These are phyloP conservation scores for Herpomyces periplanetae DNA, from an alignment of 2,329 filamentous ascomycete species.

Conservation along the genomic window DNA sequence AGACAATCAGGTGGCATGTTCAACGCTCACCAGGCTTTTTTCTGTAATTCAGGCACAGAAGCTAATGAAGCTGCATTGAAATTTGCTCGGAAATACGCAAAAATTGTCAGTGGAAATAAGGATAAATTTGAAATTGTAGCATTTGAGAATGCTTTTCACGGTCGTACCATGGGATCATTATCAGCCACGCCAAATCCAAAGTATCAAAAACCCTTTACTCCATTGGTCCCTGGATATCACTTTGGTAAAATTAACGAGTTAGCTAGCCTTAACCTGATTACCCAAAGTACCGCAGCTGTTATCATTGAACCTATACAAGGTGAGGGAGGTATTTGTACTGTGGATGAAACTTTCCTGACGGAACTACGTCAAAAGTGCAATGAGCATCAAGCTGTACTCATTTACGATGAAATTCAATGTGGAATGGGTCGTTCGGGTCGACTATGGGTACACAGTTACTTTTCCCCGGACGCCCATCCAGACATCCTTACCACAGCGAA, in stretches of 20 bases:
- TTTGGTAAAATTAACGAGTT: conserved; percentile 61
- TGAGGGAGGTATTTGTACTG: conserved; percentile 64
- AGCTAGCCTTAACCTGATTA: conserved; percentile 30
- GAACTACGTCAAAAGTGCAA: conserved; percentile 51
- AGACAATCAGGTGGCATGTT: conserved; percentile 40
- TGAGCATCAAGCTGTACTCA: conserved; percentile 50
- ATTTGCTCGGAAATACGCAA: conserved; percentile 68
- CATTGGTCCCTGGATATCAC: conserved; percentile 74
- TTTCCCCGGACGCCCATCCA: conserved; percentile 33
- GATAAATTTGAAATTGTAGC: conserved; percentile 51
- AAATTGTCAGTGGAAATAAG: conserved; percentile 26
- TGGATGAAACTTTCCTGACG: conserved; percentile 38
- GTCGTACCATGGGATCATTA: conserved; percentile 68
- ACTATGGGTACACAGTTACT: conserved; percentile 48
- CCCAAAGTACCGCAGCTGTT: conserved; percentile 54
- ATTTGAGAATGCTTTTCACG: conserved; percentile 73
- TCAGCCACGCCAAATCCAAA: conserved; percentile 95
- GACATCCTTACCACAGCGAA: conserved; percentile 83
- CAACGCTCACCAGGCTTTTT: conserved; percentile 36
- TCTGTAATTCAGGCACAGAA: conserved; percentile 86
- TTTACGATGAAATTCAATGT: conserved; percentile 93
- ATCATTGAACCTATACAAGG: conserved; percentile 92
- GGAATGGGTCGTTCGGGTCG: conserved; percentile 51
- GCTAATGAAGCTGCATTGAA: conserved; percentile 95
- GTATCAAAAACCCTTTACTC: conserved; percentile 73